Base-by-base conservation (phyloP, 768 basidiomycete species). In the Lentinula boryana region DNA sequence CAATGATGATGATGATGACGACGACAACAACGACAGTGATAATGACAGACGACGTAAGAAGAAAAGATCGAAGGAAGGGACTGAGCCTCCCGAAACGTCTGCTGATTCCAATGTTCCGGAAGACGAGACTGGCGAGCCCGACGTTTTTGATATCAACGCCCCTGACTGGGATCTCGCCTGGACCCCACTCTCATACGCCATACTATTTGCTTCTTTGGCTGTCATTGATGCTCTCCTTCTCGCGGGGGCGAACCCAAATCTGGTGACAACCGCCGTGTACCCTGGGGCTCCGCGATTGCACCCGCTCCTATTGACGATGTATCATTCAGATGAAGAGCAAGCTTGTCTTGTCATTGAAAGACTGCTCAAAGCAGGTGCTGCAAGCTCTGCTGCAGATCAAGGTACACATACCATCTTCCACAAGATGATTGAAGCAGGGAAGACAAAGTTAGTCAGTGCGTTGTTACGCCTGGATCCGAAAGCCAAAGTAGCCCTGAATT, bases 161-260 rank as follows among this genome's bases (percentile, higher is more conserved):
- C 58, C 74, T 0, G 85, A 86, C 67, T 88, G 85, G 85, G 85
- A 86, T 66, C 77, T 80, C 59, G 75, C 76, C 3, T 78, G 83
- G 62, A 77, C 80, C 1, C 77, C 86, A 2, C 73, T 86, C 31
- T 71, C 72, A 31, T 82, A 82, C 65, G 84, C 80, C 3, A 76
- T 82, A 46, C 66, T 84, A 4, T 80, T 73, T 23, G 81, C 76
- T 1, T 80, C 80, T 1, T 60, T 78, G 1, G 66, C 69, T 2
- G 74, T 78, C 32, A 68, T 86, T 2, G 80, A 84, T 9, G 69
- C 70, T 1, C 77, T 86, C 13, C 65, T 86, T 49, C 68, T 67
- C 5, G 77, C 72, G 0, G 83, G 81, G 1, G 81, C 84, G 0
- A 78, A 84, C 63, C 71, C 72, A 18, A 76, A 76, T 32, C 52